Conservation (phyloP, 208 protist species). For the Wallacemonas sp. region DNA sequence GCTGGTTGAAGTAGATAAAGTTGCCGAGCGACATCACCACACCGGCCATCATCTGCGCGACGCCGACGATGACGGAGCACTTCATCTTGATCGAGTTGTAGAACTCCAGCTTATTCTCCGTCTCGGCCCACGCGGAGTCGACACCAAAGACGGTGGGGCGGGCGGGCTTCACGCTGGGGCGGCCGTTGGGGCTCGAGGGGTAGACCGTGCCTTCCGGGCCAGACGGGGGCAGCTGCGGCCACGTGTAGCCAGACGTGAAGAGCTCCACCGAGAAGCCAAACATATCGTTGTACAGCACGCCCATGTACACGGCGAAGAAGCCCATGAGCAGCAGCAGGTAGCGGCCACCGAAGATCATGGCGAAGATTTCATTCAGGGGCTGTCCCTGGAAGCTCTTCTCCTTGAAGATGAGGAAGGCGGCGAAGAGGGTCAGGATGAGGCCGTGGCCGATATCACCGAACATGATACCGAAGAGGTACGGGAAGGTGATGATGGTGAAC, state of each 20-base stretch:
- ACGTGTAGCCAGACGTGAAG: conserved; percentile 75
- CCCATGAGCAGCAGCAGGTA: conserved; percentile 98
- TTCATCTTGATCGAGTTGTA: conserved; percentile 99
- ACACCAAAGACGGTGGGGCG: conserved; percentile 72
- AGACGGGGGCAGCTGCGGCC: conserved; percentile 42
- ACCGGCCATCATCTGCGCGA: conserved; percentile 96
- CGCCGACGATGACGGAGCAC: conserved; percentile 96
- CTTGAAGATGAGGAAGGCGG: conserved; percentile 74
- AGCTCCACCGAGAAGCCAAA: conserved; percentile 87
- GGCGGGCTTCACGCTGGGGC: conserved; percentile 46
- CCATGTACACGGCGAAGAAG: conserved; percentile 96
- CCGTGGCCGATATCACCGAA: conserved; percentile 99
- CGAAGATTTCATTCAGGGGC: conserved; percentile 90
- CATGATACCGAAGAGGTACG: conserved; percentile 99
- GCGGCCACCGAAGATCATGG: conserved; percentile 86
- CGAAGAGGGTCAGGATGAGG: conserved; percentile 90
- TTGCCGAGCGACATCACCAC: conserved; percentile 94
- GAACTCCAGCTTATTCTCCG: conserved; percentile 96
- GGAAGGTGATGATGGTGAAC: conserved; percentile 98
- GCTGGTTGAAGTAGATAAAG: conserved; percentile 92
- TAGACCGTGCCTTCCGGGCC: conserved; percentile 45
- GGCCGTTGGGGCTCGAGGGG: conserved; percentile 44
- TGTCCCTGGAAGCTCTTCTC: conserved; percentile 90
- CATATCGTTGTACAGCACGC: conserved; percentile 97
- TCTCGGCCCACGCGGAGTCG: conserved; percentile 89